Evolutionary conservation across 2,329 filamentous ascomycete genomes (phyloP), one percentile per base, ranked within the genome.

Genomic region (Fusarium hostae): DNA sequence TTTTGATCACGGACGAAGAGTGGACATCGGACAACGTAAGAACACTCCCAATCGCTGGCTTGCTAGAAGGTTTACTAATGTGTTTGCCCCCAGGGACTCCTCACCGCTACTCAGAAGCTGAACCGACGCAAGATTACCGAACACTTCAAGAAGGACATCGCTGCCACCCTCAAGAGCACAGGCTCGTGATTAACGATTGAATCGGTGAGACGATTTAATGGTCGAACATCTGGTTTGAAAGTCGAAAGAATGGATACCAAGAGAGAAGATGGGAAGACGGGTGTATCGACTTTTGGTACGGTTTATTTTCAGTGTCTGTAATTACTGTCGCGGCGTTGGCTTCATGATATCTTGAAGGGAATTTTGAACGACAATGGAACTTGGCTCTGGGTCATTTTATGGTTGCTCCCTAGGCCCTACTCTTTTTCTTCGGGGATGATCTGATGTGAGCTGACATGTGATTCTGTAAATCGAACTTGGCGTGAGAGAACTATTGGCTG

Each of bases 21-120:
- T 97, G 94, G 94, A 95, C 92, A 60, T 92, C 94, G 58, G 87
- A 90, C 65, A 96, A 91, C 79, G 93, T 95, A 85, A 90, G 92
- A 88, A 63, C n/a, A 20, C 37, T 9, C 32, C 37, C 11, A 51
- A 39, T 44, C 48, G 5, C 10, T 26, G 28, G 8, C 48, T n/a
- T 11, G 11, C 24, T 39, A 59, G 44, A 22, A 26, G 12, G 16
- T 16, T 59, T 63, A 57, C 70, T 78, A 74, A 82, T 61, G 9
- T 15, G 39, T 41, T 15, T 35, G 18, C 32, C 50, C 26, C n/a
- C 62, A 89, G 87, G 87, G 87, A 5, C 82, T 89, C 32, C 87
- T 89, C 34, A 90, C 88, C 35, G 88, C 87, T n/a, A 90, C 88
- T 10, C 86, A 89, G 68, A 90, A 90, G 79, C 81, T 89, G 44